These are phyloP conservation scores for Talaromyces albobiverticillius DNA, from an alignment of 2,329 filamentous ascomycete genomes.

Conservation along the genomic window DNA sequence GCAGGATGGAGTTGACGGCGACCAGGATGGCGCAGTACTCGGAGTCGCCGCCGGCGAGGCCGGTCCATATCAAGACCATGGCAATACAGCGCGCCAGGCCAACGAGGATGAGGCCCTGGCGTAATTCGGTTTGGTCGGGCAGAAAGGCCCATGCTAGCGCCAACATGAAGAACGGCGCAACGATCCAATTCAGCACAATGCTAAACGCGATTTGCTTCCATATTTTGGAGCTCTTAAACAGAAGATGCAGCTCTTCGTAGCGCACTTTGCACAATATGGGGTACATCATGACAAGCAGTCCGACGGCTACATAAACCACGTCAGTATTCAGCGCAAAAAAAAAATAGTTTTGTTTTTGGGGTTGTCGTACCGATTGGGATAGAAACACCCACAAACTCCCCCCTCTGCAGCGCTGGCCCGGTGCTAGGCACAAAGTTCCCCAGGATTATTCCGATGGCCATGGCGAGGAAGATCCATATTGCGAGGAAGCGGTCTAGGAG, in stretches of 20 bases:
- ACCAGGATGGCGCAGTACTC: slow-evolving; percentile 84
- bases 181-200: slow-evolving; percentile 75
- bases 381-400: slow-evolving; percentile 69
- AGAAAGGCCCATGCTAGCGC: slow-evolving; percentile 51
- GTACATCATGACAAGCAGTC: slow-evolving; percentile 90
- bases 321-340: too few species aligned
- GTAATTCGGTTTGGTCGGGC: slow-evolving; percentile 48
- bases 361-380: slow-evolving; percentile 61
- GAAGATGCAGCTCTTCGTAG: slow-evolving; percentile 69
- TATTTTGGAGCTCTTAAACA: slow-evolving; percentile 59
- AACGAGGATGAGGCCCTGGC: slow-evolving; percentile 73
- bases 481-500: slow-evolving; percentile 64
- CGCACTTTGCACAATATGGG: slow-evolving; percentile 85
- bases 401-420: slow-evolving; percentile 62
- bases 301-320: too few species aligned
- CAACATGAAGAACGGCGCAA: slow-evolving; percentile 76
- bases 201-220: slow-evolving; percentile 79
- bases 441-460: slow-evolving; percentile 70
- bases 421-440: slow-evolving; percentile 70
- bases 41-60: slow-evolving; percentile 69
- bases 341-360: background rate
- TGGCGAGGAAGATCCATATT: slow-evolving; percentile 74
- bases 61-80: slow-evolving; percentile 83
- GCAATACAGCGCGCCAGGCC: slow-evolving; percentile 83
- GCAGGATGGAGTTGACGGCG: slow-evolving; percentile 70